A percentile compares a stretch with the other conserved stretches of the same genome.
phyloP scores from a whole-genome alignment of 2,329 filamentous ascomycete species.

The Colletotrichum shisoi region DNA sequence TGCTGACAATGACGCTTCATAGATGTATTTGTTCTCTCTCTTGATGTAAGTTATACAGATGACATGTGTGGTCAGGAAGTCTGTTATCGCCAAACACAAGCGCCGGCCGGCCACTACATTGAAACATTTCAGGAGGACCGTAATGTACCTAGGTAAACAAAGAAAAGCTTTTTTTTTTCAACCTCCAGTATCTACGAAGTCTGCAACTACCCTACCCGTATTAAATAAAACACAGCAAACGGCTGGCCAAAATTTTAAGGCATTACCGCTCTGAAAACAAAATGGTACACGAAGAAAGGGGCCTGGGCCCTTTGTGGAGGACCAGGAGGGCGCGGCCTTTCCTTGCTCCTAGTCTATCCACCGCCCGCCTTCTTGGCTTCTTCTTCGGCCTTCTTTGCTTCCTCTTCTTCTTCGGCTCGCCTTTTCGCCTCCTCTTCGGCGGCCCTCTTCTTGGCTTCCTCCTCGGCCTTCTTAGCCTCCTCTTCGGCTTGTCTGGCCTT shows the following conservation, averaged over 20 bases:
- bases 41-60: no score
- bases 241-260: background rate
- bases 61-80: no score
- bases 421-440: slow-evolving; percentile 27
- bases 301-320: slow-evolving; percentile 7
- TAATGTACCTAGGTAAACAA: background rate
- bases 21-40: no score
- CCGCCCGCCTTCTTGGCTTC: slow-evolving; percentile 34
- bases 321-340: background rate
- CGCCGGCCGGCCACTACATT: background rate
- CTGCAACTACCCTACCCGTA: slow-evolving; percentile 5
- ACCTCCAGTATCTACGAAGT: slow-evolving; percentile 9
- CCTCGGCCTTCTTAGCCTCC: slow-evolving; percentile 30
- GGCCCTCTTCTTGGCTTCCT: slow-evolving; percentile 9
- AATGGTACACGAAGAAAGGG: slow-evolving; percentile 14
- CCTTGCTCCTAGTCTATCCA: slow-evolving; percentile 12
- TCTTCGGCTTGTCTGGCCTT: slow-evolving; percentile 24
- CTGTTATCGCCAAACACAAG: background rate
- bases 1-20: no score
- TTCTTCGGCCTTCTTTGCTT: slow-evolving; percentile 17
- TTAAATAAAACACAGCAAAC: slow-evolving; percentile 18
- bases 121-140: background rate
- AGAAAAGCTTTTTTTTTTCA: background rate
- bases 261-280: background rate
- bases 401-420: slow-evolving; percentile 23